Evolutionary conservation across 371 early-diverging fungal genomes (phyloP).

Genomic region (Mucor indicus): DNA sequence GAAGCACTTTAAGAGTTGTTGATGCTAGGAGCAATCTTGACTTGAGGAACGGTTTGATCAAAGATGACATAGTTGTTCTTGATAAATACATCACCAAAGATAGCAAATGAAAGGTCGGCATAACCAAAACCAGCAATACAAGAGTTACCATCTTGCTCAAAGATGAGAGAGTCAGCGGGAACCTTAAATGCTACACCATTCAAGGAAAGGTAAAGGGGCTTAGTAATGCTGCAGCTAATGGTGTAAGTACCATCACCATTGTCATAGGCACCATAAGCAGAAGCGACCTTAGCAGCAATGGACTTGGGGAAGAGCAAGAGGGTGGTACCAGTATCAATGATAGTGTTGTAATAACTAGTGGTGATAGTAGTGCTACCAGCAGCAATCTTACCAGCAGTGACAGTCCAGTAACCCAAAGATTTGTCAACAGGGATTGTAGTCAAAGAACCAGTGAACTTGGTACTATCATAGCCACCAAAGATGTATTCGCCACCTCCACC

Average conservation of each 20-base stretch:
- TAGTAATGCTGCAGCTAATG: slow-evolving; percentile 16
- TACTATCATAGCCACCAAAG: slow-evolving; percentile 48
- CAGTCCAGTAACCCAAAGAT: slow-evolving; percentile 45
- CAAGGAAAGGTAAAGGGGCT: slow-evolving; percentile 20
- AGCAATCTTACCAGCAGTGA: slow-evolving; percentile 33
- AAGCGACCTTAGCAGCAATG: slow-evolving; percentile 27
- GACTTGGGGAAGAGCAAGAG: slow-evolving; percentile 49
- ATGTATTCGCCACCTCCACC: slow-evolving; percentile 44
- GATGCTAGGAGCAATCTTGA: slow-evolving; percentile 25
- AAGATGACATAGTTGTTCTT: slow-evolving; percentile 48
- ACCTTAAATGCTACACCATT: slow-evolving; percentile 12
- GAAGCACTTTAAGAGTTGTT: too few species aligned
- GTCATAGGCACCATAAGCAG: slow-evolving; percentile 16
- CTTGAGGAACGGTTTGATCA: slow-evolving; percentile 21
- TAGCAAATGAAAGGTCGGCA: slow-evolving; percentile 19
- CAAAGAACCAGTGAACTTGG: slow-evolving; percentile 44
- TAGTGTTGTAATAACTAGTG: slow-evolving; percentile 27
- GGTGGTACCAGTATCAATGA: slow-evolving; percentile 66
- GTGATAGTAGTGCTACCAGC: slow-evolving; percentile 7
- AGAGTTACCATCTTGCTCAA: slow-evolving; percentile 8
- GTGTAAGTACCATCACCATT: slow-evolving; percentile 30
- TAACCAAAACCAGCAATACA: slow-evolving; percentile 21
- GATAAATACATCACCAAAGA: slow-evolving; percentile 46
- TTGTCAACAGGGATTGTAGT: slow-evolving; percentile 48
- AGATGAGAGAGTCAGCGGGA: slow-evolving; percentile 21